phyloP scores from a whole-genome alignment of 1,284 basidiomycete species.

The Paramarasmius palmivorus region DNA sequence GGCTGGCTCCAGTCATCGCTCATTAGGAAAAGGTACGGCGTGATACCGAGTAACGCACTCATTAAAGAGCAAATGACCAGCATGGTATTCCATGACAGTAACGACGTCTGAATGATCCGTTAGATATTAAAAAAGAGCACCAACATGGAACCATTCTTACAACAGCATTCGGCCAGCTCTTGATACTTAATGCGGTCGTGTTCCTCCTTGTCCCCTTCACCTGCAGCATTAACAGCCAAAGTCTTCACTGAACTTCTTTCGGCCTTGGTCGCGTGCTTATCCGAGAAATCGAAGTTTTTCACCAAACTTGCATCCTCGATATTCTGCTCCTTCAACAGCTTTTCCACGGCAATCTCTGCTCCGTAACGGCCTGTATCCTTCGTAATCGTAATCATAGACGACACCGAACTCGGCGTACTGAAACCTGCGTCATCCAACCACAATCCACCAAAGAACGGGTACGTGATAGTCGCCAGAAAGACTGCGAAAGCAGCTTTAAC shows the following conservation, averaged over 20 bases:
- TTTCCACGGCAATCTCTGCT: background rate
- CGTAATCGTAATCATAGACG: background rate
- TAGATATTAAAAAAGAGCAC: too few species aligned
- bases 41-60: background rate
- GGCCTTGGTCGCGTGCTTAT: background rate
- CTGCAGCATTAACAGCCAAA: too few species aligned
- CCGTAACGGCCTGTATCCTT: background rate
- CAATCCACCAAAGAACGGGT: background rate
- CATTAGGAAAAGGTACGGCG: background rate
- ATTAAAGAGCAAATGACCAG: background rate
- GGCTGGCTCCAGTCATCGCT: background rate
- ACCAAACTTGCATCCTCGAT: background rate
- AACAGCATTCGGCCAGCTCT: too few species aligned
- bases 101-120: background rate
- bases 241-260: background rate
- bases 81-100: background rate
- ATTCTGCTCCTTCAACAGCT: background rate
- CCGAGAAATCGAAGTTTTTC: background rate
- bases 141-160: too few species aligned
- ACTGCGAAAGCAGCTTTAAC: conserved; percentile 7
- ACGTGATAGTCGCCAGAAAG: conserved; percentile 1
- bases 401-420: background rate
- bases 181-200: too few species aligned
- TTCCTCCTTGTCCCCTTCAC: too few species aligned
- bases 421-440: conserved; percentile 6